These are phyloP conservation scores for Syzygium grande DNA, from an alignment of 345 rosid species.

Conservation along the genomic window DNA sequence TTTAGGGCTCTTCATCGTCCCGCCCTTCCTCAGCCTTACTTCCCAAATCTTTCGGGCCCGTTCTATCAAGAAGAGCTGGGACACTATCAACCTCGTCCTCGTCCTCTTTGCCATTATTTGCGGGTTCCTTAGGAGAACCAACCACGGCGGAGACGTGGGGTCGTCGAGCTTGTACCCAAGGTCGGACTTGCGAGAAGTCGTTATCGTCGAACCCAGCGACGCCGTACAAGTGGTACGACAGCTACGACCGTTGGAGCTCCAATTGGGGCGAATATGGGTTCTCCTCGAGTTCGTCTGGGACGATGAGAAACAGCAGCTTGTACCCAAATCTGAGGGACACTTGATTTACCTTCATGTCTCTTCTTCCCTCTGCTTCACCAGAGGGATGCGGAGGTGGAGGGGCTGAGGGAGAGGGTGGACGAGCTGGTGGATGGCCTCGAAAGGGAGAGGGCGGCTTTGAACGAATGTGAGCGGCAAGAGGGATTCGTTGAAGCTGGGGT, in stretches of 20 bases:
- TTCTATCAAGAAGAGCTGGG: conserved; percentile 65
- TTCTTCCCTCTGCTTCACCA: no score
- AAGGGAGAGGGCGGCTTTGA: no score
- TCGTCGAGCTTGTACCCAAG: conserved; percentile 12
- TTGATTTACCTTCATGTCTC: no score
- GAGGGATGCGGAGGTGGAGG: no score
- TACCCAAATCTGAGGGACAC: conserved; percentile 63
- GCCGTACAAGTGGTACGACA: conserved; percentile 34
- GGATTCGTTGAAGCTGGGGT: no score
- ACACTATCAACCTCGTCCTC: conserved; percentile 55
- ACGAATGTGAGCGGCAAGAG: no score
- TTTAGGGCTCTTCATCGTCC: conserved; percentile 16
- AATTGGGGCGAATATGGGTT: conserved; percentile 26
- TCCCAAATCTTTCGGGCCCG: conserved; percentile 56
- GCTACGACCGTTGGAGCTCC: not conserved
- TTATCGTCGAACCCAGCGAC: conserved; percentile 6
- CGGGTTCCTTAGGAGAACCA: conserved; percentile 51
- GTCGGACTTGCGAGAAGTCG: conserved; percentile 6
- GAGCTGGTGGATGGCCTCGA: no score
- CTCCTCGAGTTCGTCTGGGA: not conserved
- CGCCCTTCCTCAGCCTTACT: conserved; percentile 44
- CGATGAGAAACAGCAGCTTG: conserved; percentile 62
- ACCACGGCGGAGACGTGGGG: not conserved
- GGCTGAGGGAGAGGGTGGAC: no score
- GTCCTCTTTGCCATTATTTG: conserved; percentile 76